These are phyloP conservation scores for Hortaea werneckii DNA, from an alignment of 2,329 filamentous ascomycete genomes.

Conservation along the genomic window DNA sequence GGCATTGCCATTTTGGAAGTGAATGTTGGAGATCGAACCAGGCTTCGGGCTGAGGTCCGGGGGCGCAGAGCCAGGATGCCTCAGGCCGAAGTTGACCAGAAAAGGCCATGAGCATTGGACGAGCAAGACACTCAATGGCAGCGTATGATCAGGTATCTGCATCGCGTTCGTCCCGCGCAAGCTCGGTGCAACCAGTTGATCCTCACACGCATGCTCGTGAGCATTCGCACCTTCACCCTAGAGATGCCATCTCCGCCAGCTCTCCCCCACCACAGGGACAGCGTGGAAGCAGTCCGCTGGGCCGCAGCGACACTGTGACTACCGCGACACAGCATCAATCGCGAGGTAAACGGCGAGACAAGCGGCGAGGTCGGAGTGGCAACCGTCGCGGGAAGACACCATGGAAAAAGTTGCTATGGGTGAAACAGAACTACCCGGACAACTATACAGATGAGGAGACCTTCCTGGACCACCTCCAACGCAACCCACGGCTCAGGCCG, in stretches of 20 bases:
- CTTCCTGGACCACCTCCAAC: constrained; percentile 89
- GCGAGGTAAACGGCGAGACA: constrained; percentile 31
- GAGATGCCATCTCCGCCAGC: constrained; percentile 65
- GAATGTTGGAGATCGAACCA: too few relatives aligned
- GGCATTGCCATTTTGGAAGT: too few relatives aligned
- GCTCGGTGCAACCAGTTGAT: constrained; percentile 8
- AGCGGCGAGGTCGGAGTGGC: constrained; percentile 48
- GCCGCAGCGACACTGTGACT: constrained; percentile 22
- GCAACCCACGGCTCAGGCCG: constrained; percentile 83
- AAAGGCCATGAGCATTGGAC: too few relatives aligned
- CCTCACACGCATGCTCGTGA: neutral
- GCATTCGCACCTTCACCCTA: constrained; percentile 56
- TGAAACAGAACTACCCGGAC: constrained; percentile 95
- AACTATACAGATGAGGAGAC: constrained; percentile 97
- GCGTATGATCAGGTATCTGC: constrained; percentile 7
- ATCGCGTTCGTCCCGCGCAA: constrained; percentile 11
- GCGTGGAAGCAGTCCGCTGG: constrained; percentile 19
- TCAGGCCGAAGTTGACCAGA: too few relatives aligned
- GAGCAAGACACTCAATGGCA: constrained; percentile 1
- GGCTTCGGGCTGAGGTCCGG: too few relatives aligned
- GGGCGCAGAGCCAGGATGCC: too few relatives aligned
- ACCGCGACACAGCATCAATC: constrained; percentile 6
- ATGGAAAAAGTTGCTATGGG: constrained; percentile 97
- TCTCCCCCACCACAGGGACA: constrained; percentile 47
- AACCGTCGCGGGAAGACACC: constrained; percentile 60